A percentile compares a stretch with the other conserved stretches of the same genome.
phyloP scores from a whole-genome alignment of 2,329 filamentous ascomycete genomes.

The Botrytis deweyae region DNA sequence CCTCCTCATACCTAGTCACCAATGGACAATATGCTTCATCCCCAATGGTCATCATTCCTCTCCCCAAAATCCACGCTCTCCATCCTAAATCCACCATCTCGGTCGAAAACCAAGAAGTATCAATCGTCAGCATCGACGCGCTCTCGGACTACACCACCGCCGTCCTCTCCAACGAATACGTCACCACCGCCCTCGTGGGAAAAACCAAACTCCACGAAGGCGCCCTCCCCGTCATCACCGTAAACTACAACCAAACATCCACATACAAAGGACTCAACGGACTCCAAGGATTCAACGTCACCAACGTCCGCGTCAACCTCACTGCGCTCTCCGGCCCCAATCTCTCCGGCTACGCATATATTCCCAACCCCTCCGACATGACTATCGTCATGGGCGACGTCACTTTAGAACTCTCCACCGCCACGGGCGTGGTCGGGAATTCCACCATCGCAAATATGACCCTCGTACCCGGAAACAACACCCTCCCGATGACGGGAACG shows the following conservation, averaged over 20 bases:
- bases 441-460: constrained; percentile 50
- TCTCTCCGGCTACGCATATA: constrained; percentile 52
- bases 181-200: constrained; percentile 52
- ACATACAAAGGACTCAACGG: constrained; percentile 60
- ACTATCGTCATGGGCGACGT: constrained; percentile 58
- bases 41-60: constrained; percentile 34
- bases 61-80: constrained; percentile 38
- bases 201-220: constrained; percentile 52
- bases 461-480: constrained; percentile 55
- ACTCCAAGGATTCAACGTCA: constrained; percentile 52
- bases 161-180: constrained; percentile 49
- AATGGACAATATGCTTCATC: constrained; percentile 38
- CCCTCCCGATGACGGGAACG: constrained; percentile 48
- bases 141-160: constrained; percentile 45
- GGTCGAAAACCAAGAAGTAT: constrained; percentile 48
- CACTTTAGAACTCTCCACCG: constrained; percentile 50
- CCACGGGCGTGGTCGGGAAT: constrained; percentile 48
- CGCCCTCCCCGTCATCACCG: constrained; percentile 48
- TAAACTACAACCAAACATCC: constrained; percentile 57
- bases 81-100: constrained; percentile 41
- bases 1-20: constrained; percentile 47
- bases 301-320: constrained; percentile 47
- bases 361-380: constrained; percentile 60
- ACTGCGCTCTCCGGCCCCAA: constrained; percentile 47
- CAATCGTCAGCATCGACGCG: constrained; percentile 42